Evolutionary conservation across 202 grass and related monocot genomes (phyloP).

Genomic region (Brachypodium distachyon): DNA sequence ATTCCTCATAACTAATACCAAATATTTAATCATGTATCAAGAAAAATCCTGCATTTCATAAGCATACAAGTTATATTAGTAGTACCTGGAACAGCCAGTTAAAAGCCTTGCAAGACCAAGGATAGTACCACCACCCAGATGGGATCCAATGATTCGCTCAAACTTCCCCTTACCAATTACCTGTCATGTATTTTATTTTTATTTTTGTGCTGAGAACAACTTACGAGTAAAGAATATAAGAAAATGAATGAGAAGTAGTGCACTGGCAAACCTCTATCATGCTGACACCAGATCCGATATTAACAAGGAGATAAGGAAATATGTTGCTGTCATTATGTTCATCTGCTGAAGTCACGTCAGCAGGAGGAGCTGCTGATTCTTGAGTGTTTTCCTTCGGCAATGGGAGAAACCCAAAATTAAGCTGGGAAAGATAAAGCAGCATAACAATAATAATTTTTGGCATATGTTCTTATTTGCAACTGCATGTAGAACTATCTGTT

Average conservation of each 20-base stretch:
- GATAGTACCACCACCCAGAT: slow-evolving; percentile 91
- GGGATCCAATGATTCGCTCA: slow-evolving; percentile 96
- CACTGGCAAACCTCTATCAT: slow-evolving; percentile 83
- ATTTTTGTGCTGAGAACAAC: not conserved
- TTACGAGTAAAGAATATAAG: not conserved
- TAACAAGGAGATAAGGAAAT: slow-evolving; percentile 98
- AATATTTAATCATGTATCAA: not conserved
- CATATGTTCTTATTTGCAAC: not conserved
- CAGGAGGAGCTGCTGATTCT: slow-evolving; percentile 31
- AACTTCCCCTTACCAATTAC: slow-evolving; percentile 94
- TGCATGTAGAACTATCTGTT: not conserved
- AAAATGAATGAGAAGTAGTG: slow-evolving; percentile 9
- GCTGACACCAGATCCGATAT: slow-evolving; percentile 98
- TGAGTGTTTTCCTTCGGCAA: slow-evolving; percentile 41
- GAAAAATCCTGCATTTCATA: not conserved
- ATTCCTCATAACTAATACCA: slow-evolving; percentile 63
- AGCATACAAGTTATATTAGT: not conserved
- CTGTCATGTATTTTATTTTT: slow-evolving; percentile 42
- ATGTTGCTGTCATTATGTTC: slow-evolving; percentile 73
- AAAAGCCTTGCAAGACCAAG: slow-evolving; percentile 68
- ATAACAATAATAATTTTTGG: not conserved
- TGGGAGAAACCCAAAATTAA: not conserved
- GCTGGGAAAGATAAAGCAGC: not conserved
- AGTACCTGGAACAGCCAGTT: slow-evolving; percentile 8
- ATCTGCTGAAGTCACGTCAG: slow-evolving; percentile 41